phyloP scores from a whole-genome alignment of 495 filamentous ascomycete species.

The Chaetomium tenue region DNA sequence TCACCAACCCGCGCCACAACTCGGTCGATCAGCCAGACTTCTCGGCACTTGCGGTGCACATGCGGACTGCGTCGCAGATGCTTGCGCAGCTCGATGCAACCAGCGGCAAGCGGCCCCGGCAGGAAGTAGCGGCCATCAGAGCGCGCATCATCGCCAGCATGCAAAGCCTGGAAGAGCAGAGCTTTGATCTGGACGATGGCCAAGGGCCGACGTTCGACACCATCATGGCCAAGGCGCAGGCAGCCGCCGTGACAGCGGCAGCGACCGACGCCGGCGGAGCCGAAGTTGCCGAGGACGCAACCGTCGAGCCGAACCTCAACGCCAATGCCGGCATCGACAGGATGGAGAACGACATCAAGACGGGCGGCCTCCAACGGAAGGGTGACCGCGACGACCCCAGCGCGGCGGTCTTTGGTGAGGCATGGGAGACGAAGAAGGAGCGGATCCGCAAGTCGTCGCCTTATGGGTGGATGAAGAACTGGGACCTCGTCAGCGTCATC shows the following conservation, averaged over 20 bases:
- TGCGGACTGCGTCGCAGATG: slow-evolving; percentile 78
- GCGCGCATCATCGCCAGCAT: slow-evolving; percentile 79
- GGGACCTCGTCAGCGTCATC: slow-evolving; percentile 76
- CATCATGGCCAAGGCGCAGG: slow-evolving; percentile 61
- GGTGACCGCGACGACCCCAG: slow-evolving; percentile 78
- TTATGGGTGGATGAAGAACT: slow-evolving; percentile 76
- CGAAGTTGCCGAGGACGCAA: slow-evolving; percentile 43
- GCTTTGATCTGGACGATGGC: slow-evolving; percentile 61
- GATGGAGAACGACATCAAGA: slow-evolving; percentile 81
- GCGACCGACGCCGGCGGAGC: slow-evolving; percentile 35
- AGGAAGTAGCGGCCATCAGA: slow-evolving; percentile 71
- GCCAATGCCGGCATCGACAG: slow-evolving; percentile 65
- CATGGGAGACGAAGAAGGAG: slow-evolving; percentile 72
- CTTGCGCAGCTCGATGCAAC: slow-evolving; percentile 71
- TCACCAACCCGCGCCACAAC: slow-evolving; percentile 44
- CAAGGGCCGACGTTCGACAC: slow-evolving; percentile 66
- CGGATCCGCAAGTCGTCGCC: slow-evolving; percentile 71
- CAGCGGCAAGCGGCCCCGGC: slow-evolving; percentile 64
- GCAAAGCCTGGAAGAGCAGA: slow-evolving; percentile 78
- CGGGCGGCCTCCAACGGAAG: slow-evolving; percentile 69
- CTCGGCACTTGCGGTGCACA: slow-evolving; percentile 72
- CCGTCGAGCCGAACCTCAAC: slow-evolving; percentile 48
- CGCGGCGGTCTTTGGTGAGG: slow-evolving; percentile 75
- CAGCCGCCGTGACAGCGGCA: slow-evolving; percentile 41
- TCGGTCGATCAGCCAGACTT: slow-evolving; percentile 63